These are phyloP conservation scores for Auricularia heimuer DNA, from an alignment of 768 basidiomycete genomes.

Conservation along the genomic window DNA sequence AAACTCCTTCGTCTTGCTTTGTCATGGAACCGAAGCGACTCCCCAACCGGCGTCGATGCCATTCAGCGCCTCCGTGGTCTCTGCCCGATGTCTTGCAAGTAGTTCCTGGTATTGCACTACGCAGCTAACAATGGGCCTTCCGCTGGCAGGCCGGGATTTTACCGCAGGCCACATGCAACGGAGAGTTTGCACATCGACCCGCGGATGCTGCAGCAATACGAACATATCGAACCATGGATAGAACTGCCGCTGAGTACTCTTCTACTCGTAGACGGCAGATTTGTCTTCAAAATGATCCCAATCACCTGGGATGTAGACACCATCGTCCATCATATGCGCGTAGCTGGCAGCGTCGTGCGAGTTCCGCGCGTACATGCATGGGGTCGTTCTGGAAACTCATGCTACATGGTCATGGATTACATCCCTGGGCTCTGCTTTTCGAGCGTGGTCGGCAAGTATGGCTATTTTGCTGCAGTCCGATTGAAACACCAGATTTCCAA, in stretches of 20 bases:
- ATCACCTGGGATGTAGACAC: background rate
- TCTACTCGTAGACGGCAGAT: background rate
- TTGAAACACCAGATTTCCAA: background rate
- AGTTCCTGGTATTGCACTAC: background rate
- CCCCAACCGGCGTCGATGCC: background rate
- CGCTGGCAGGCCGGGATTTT: background rate
- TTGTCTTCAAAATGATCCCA: background rate
- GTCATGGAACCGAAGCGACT: too few species aligned
- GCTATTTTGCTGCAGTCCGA: background rate
- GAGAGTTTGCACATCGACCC: background rate
- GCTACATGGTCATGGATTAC: background rate
- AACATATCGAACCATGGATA: background rate
- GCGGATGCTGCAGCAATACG: background rate
- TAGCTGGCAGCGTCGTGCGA: background rate
- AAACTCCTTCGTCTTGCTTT: too few species aligned
- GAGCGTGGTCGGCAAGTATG: background rate
- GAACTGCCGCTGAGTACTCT: background rate
- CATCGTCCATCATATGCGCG: background rate
- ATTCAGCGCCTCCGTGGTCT: background rate
- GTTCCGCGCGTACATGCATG: background rate
- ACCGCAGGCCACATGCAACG: background rate
- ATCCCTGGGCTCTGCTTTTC: background rate
- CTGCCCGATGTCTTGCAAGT: background rate
- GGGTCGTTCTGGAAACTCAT: background rate
- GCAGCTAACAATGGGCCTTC: background rate